Evolutionary conservation across 2,329 filamentous ascomycete species (phyloP).

Genomic region (Huntiella moniliformis): DNA sequence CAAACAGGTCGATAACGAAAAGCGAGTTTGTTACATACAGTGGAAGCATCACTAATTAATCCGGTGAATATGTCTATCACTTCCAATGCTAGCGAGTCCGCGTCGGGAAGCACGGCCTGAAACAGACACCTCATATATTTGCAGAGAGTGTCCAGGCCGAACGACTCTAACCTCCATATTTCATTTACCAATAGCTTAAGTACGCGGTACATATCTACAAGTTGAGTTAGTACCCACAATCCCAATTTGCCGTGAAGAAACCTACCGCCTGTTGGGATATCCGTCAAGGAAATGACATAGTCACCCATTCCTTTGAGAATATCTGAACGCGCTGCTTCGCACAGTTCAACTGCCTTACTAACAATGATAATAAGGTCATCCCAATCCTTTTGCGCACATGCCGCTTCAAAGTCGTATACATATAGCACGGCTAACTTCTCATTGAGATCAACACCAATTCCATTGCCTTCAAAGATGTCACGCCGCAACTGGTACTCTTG

Average conservation of each 20-base stretch:
- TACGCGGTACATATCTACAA: slow-evolving; percentile 28
- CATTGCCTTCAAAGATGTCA: slow-evolving; percentile 11
- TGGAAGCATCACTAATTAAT: slow-evolving; percentile 30
- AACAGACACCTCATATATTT: slow-evolving; percentile 68
- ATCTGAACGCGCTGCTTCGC: slow-evolving; percentile 20
- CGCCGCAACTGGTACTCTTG: slow-evolving; percentile 10
- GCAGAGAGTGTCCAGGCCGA: slow-evolving; percentile 41
- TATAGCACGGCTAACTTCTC: slow-evolving; percentile 47
- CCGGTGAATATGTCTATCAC: slow-evolving; percentile 44
- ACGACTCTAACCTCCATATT: slow-evolving; percentile 37
- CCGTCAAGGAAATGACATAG: slow-evolving; percentile 33
- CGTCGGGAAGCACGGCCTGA: slow-evolving; percentile 40
- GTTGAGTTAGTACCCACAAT: not conserved
- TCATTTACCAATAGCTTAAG: slow-evolving; percentile 53
- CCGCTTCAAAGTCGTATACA: slow-evolving; percentile 64
- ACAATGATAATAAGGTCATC: slow-evolving; percentile 44
- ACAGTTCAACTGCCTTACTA: slow-evolving; percentile 24
- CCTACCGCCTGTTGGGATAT: slow-evolving; percentile 32
- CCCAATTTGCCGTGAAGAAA: not conserved
- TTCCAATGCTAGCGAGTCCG: slow-evolving; percentile 35
- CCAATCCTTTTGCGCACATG: slow-evolving; percentile 47
- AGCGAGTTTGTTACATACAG: slow-evolving; percentile 20
- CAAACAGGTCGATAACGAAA: not conserved
- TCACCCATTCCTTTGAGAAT: slow-evolving; percentile 48
- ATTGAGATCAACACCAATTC: slow-evolving; percentile 27